A percentile compares a stretch with the other conserved stretches of the same genome.
phyloP scores from a whole-genome alignment of 2,329 filamentous ascomycete genomes.

The Ustilaginoidea virens region DNA sequence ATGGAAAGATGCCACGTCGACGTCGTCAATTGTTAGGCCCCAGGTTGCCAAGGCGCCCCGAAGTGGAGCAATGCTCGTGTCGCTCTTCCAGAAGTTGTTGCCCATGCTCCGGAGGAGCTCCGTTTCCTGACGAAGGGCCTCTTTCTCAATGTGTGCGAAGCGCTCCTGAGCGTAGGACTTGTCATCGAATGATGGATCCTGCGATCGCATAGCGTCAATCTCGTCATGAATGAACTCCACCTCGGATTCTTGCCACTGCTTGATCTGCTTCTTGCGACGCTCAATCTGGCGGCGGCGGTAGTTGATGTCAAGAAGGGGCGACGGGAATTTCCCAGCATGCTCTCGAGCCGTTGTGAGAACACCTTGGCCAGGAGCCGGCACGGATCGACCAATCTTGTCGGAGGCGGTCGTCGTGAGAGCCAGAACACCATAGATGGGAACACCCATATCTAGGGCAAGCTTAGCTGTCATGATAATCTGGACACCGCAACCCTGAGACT shows the following conservation, averaged over 20 bases:
- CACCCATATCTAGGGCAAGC: slow-evolving; percentile 94
- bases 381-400: slow-evolving; percentile 96
- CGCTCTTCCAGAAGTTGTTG: slow-evolving; percentile 98
- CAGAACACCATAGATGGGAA: slow-evolving; percentile 90
- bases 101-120: slow-evolving; percentile 85
- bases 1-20: slow-evolving; percentile 94
- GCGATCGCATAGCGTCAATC: slow-evolving; percentile 75
- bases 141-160: slow-evolving; percentile 66
- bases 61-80: slow-evolving; percentile 82
- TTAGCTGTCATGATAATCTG: slow-evolving; percentile 97
- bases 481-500: slow-evolving; percentile 95
- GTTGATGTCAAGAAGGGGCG: slow-evolving; percentile 90
- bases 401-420: slow-evolving; percentile 91
- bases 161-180: slow-evolving; percentile 77
- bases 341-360: slow-evolving; percentile 91
- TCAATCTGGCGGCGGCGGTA: slow-evolving; percentile 94
- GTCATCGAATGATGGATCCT: slow-evolving; percentile 61
- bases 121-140: slow-evolving; percentile 81
- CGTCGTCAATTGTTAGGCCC: slow-evolving; percentile 94
- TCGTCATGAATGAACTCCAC: slow-evolving; percentile 87
- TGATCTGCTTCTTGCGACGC: slow-evolving; percentile 84
- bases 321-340: slow-evolving; percentile 80
- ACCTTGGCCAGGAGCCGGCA: slow-evolving; percentile 92
- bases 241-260: slow-evolving; percentile 92
- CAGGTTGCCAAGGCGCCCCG: slow-evolving; percentile 93